Percentiles rank a stretch among this genome's conserved stretches.
These are phyloP conservation scores for Bruguiera gymnorhiza DNA, from an alignment of 345 rosid genomes.

Conservation along the genomic window DNA sequence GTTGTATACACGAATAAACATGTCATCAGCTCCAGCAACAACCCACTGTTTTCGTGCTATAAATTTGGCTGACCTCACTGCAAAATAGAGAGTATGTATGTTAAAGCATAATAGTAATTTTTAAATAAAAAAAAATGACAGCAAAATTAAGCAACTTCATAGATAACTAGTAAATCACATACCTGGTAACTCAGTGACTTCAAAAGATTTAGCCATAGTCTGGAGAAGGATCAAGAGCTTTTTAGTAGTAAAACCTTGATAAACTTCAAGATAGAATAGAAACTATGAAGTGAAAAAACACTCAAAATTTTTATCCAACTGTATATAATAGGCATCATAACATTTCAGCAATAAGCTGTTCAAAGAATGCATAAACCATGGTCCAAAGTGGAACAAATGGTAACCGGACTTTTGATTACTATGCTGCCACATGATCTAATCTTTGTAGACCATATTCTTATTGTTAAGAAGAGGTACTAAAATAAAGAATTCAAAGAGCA, in stretches of 20 bases:
- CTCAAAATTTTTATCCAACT: not conserved
- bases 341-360: not conserved
- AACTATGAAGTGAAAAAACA: no score
- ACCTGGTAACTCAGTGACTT: slow-evolving; percentile 93
- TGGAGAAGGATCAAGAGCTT: slow-evolving; percentile 16
- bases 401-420: no score
- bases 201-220: slow-evolving; percentile 84
- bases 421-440: no score
- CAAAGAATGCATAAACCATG: no score
- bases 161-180: not conserved
- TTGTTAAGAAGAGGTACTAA: not conserved
- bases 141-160: not conserved
- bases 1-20: slow-evolving; percentile 82
- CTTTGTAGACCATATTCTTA: no score
- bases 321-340: not conserved
- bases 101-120: not conserved
- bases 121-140: not conserved
- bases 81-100: slow-evolving; percentile 9
- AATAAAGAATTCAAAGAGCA: not conserved
- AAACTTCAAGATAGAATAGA: not conserved
- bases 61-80: slow-evolving; percentile 98
- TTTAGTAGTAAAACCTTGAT: not conserved
- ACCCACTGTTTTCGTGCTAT: slow-evolving; percentile 84
- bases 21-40: slow-evolving; percentile 94
- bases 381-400: no score